Evolutionary conservation across 768 basidiomycete species (phyloP), one percentile per base, ranked within the genome.

Genomic region (Amanita muscaria): DNA sequence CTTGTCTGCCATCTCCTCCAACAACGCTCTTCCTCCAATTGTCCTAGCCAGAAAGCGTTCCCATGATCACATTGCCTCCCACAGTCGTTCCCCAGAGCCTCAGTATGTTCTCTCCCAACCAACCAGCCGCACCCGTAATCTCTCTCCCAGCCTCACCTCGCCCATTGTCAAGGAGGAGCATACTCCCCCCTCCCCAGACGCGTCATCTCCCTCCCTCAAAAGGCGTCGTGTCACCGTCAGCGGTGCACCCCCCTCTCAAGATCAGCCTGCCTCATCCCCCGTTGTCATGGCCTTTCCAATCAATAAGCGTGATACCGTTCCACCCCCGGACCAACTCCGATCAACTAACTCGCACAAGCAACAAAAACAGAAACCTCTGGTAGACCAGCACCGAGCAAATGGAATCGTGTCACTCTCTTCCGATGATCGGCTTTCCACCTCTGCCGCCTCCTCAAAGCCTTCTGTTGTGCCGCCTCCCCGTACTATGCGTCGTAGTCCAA

Each of bases 221-320:
- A 79, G 72, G 50, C 78, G 85, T 51, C 78, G 85, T 34, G 76
- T 83, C 48, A 86, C 84, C 32, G 69, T 83, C 60, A 78, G 74
- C 56, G 80, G 82, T 47, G 63, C 73, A 1, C 73, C 75, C 59
- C 63, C 14, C 51, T 66, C 9, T 51, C 59, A 19, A 72, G 73
- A 40, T 73, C 77, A 22, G 70, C 77, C 11, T 73, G n/a, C 80
- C 44, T 74, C 83, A 25, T 82, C 82, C 0, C 80, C 85, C 31
- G 76, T 77, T 44, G 75, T 82, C 49, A 73, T 81, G 64, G 70
- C 79, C 19, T 72, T 80, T 52, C 66, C 75, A 29, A 65, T 78
- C 50, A 66, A 66, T n/a, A n/a, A n/a, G 45, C 73, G 72, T 48
- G 80, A 84, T 59, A 77, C 83, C 52, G 69, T 76, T 1, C 56